Base-by-base conservation (phyloP, 106 monocot species). In the Dioscorea dumetorum region DNA sequence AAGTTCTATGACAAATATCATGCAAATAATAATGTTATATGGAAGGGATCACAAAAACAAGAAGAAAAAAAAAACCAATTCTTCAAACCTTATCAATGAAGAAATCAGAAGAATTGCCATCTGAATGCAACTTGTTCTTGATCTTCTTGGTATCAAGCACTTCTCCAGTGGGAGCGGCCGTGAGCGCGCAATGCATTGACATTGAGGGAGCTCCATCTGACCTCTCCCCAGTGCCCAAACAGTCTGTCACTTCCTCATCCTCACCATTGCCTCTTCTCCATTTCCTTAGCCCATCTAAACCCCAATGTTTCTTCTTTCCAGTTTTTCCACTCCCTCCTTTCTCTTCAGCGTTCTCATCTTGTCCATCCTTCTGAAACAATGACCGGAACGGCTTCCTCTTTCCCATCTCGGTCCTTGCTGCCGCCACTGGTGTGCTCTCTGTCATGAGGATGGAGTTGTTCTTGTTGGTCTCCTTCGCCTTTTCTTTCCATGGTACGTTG, bases 41-140 rank as follows among this genome's bases (percentile, higher is more conserved):
- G 41, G 41, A 41, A 41, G 6, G 10, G 10, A 41, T 10, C 41
- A 41, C 41, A 41, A 41, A 41, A 28, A 28, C 28, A 28, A 28
- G 28, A 28, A 8, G n/a, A 41, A 41, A 41, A 10, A 41, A 41
- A 41, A 41, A 41, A 41, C 6, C 6, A 10, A 5, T 22, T n/a
- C n/a, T n/a, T 0, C 61, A 49, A 58, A 91, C 92, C 92, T 93
- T 85, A 64, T 93, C 85, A 33, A 75, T 79, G 74, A 80, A 79
- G 67, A 87, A 82, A 58, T 87, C 84, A 6, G 85, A 80, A 76
- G 73, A 60, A 13, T 70, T 72, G n/a, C 74, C 82, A 69, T 83
- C 74, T 0, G 64, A 63, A 66, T 85, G 76, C 41, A 81, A 64
- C 74, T 79, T 77, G 56, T 80, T 88, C 81, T 85, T 81, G 20